Evolutionary conservation across 2,329 filamentous ascomycete genomes (phyloP), one percentile per base, ranked within the genome.

Genomic region (Trichoderma sp.): DNA sequence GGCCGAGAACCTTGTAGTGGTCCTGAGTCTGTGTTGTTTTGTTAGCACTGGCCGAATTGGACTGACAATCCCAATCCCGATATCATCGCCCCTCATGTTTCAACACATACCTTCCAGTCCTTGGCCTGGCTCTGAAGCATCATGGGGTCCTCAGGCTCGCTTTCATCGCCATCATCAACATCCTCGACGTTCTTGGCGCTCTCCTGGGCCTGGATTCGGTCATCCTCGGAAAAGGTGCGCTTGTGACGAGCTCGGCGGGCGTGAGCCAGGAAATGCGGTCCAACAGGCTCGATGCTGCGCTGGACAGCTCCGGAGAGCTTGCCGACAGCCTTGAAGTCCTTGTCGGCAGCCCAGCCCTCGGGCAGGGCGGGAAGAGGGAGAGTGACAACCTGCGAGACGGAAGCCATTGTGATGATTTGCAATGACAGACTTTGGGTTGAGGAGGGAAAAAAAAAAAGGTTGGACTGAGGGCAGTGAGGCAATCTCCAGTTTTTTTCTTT

Each of bases 141-240:
- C 85, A 97, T 89, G 71, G 94, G 92, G 80, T 98, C 95, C 85
- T 99, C 96, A 34, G 92, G 86, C 86, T 99, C 96, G 83, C 93
- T 97, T 82, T 97, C 94, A 74, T 98, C 95, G 79, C 92, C 93
- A 74, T 91, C 91, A 72, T 98, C 94, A 70, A 94, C 93, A 75
- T 96, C 93, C 83, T 98, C 95, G 70, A 97, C 90, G 84, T 97
- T 98, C 90, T 97, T 97, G 80, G 95, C 94, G 77, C 92, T 94
- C 83, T 97, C 91, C 83, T 97, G 93, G 63, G 96, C 96, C 86
- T 98, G 94, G 81, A 99, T 97, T 76, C 95, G 93, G 83, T 99
- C 96, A 84, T 99, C 96, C 85, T 99, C 95, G 79, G 93, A 97
- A 85, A 99, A 99, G 66, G 96, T 99, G 80, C 96, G 94, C 87